Evolutionary conservation across 345 rosid genomes (phyloP), one percentile per base, ranked within the genome.

Genomic region (Viola odorata): DNA sequence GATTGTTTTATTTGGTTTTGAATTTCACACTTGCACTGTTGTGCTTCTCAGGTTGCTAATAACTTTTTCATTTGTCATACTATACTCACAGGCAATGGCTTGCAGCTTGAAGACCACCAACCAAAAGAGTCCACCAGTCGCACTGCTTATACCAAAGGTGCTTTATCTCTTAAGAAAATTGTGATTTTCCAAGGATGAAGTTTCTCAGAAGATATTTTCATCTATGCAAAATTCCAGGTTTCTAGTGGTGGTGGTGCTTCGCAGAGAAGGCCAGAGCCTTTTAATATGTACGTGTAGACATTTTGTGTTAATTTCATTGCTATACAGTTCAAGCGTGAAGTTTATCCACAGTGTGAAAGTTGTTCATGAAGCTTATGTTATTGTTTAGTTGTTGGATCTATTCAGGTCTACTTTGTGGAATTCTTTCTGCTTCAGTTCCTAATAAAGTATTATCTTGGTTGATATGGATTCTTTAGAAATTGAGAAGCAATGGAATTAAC

Each of bases 81-180:
- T 54, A 15, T 68, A 54, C 55, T 64, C 61, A 16, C 65, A 89
- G 96, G 79, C 79, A 66, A 17, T 79, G 62, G 69, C 67, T 66
- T 15, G 64, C 61, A 71, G 60, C 51, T 61, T 68, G 75, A 73
- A 64, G 76, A 48, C 48, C 42, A 63, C 71, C 57, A 73, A 55
- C 71, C 76, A 73, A 63, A 76, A 62, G 14, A 42, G 73, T 70
- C 82, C 74, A 50, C 66, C 77, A 48, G 66, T 69, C 41, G 64
- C 63, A 66, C 61, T 72, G 75, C 56, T 70, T 67, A 68, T 68
- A 55, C 63, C 68, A 54, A 74, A 85, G 86, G 89, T 87, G 55
- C 50, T 53, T 71, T 38, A 10, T 47, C 50, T 47, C 12, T n/a
- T 11, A 47, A n/a, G 12, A 37, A 41, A 48, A 56, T 53, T 15